phyloP scores from a whole-genome alignment of 1,284 basidiomycete genomes.

The Flammula alnicola region DNA sequence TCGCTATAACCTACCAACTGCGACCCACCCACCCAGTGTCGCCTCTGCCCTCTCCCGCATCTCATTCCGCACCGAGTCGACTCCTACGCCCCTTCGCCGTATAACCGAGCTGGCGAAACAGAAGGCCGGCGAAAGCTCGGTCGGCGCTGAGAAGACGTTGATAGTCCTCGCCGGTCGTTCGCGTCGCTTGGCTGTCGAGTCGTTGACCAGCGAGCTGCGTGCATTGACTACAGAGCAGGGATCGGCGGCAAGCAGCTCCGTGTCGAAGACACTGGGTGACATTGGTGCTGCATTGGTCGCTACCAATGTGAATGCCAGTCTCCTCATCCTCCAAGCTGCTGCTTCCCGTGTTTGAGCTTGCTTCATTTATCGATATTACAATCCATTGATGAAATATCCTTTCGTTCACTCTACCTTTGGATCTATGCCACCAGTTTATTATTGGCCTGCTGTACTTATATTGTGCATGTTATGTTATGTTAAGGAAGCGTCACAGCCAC shows the following conservation, averaged over 20 bases:
- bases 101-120: constrained; percentile 48
- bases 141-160: constrained; percentile 42
- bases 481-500: no score
- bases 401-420: no score
- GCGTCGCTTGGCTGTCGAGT: constrained; percentile 64
- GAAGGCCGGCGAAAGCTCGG: constrained; percentile 21
- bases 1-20: constrained; percentile 45
- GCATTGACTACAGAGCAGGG: constrained; percentile 53
- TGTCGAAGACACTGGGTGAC: constrained; percentile 79
- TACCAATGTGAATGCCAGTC: constrained; percentile 51
- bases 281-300: constrained; percentile 69
- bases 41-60: constrained; percentile 55
- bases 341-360: constrained; percentile 5
- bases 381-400: no score
- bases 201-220: constrained; percentile 60
- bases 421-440: no score
- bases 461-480: no score
- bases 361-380: no score
- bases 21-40: constrained; percentile 18
- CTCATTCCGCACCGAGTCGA: constrained; percentile 51
- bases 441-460: no score
- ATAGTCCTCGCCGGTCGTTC: constrained; percentile 78
- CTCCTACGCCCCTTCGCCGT: constrained; percentile 58
- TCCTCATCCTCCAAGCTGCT: constrained; percentile 66
- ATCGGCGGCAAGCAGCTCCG: constrained; percentile 53